Conservation (phyloP, 768 basidiomycete species). For the Lentinula boryana region DNA sequence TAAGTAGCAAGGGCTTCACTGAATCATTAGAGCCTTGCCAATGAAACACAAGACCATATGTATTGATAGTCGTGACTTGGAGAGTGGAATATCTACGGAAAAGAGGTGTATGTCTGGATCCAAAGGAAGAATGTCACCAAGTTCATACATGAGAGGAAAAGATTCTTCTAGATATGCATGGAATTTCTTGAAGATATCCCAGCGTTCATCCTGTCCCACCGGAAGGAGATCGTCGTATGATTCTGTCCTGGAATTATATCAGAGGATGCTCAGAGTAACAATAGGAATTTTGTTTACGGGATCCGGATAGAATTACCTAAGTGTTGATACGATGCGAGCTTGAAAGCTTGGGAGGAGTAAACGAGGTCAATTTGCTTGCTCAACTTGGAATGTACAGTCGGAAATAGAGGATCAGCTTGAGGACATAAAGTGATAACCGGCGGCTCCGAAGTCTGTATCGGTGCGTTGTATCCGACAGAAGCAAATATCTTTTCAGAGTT, state of each 20-base stretch:
- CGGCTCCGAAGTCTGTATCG: not conserved
- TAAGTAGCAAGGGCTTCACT: constrained; percentile 64
- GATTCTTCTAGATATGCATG: constrained; percentile 31
- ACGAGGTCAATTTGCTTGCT: not conserved
- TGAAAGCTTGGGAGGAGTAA: constrained; percentile 11
- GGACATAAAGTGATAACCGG: constrained; percentile 10
- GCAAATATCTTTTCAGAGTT: not conserved
- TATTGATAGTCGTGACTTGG: constrained; percentile 64
- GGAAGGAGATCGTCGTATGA: constrained; percentile 43
- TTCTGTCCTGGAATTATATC: constrained; percentile 32
- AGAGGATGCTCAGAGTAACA: not conserved
- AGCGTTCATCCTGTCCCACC: constrained; percentile 42
- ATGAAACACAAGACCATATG: constrained; percentile 64
- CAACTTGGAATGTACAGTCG: constrained; percentile 15
- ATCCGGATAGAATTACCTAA: constrained; percentile 18
- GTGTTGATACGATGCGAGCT: constrained; percentile 13
- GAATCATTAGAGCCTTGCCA: constrained; percentile 60
- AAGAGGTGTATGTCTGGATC: not conserved
- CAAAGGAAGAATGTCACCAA: not conserved
- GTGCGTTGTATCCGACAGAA: not conserved
- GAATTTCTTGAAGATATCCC: constrained; percentile 35
- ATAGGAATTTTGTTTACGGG: constrained; percentile 4
- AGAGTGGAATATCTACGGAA: constrained; percentile 47
- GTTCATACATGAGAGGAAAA: constrained; percentile 51
- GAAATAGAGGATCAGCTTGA: constrained; percentile 16